Conservation (phyloP, 1,139 yeast genomes). For the Saccharomyces hybrid region DNA sequence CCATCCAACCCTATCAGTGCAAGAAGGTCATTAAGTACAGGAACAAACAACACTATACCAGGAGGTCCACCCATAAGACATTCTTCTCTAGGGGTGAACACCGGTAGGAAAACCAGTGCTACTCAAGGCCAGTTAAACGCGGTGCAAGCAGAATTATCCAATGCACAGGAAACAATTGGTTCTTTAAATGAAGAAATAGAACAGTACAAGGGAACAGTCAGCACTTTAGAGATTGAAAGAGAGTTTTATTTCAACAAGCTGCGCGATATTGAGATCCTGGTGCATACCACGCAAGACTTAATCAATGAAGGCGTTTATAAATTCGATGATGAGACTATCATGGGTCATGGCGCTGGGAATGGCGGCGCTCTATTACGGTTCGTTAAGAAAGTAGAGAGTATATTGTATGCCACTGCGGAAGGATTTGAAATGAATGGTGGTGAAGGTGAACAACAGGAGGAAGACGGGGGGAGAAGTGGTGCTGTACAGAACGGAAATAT, state of each 20-base stretch:
- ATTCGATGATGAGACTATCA: background rate
- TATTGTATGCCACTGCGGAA: constrained; percentile 56
- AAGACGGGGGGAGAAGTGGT: background rate
- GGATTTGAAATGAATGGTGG: constrained; percentile 36
- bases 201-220: constrained; percentile 46
- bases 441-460: constrained; percentile 15
- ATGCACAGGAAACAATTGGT: constrained; percentile 36
- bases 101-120: constrained; percentile 23
- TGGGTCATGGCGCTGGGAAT: background rate
- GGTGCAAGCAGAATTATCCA: constrained; percentile 32
- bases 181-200: constrained; percentile 43
- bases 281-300: constrained; percentile 55
- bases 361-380: constrained; percentile 24
- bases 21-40: background rate
- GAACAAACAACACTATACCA: background rate
- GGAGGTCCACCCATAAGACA: background rate
- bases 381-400: constrained; percentile 58
- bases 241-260: constrained; percentile 85
- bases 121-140: constrained; percentile 18
- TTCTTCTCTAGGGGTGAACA: background rate
- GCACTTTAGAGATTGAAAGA: constrained; percentile 65
- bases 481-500: background rate
- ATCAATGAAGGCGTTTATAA: constrained; percentile 36
- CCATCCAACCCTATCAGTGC: constrained; percentile 4
- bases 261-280: constrained; percentile 76